These are phyloP conservation scores for Sporisorium iseilematis-ciliati DNA, from an alignment of 1,284 basidiomycete species.

Conservation along the genomic window DNA sequence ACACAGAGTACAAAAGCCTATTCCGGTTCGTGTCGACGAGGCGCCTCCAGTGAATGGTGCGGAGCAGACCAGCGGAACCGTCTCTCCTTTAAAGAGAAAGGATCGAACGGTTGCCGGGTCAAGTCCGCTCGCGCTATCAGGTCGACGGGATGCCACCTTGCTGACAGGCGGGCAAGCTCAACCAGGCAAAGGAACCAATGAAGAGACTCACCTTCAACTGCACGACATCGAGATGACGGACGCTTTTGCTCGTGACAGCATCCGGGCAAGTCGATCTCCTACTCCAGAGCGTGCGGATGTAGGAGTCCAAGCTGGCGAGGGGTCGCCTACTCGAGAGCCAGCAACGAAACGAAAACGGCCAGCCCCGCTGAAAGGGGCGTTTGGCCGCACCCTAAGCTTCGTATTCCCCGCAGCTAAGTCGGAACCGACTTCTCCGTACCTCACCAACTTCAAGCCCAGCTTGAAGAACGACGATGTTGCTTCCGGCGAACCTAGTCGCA, in stretches of 20 bases:
- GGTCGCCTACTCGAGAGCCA: background rate
- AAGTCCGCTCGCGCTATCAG: background rate
- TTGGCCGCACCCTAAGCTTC: background rate
- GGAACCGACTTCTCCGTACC: slow-evolving; percentile 6
- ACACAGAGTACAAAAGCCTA: too few relatives aligned
- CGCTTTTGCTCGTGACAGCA: background rate
- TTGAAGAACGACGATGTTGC: slow-evolving; percentile 1
- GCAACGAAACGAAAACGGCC: slow-evolving; percentile 20
- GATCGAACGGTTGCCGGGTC: background rate
- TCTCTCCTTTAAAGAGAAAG: background rate
- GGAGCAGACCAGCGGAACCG: background rate
- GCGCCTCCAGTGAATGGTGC: background rate
- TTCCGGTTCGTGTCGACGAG: background rate
- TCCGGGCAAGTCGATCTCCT: background rate
- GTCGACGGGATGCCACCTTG: background rate
- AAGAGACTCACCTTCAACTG: background rate
- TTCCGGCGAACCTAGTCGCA: background rate
- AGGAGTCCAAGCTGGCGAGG: background rate
- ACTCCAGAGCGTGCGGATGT: background rate
- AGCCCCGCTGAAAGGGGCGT: background rate
- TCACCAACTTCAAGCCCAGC: slow-evolving; percentile 15
- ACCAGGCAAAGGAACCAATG: background rate
- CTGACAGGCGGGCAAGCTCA: background rate
- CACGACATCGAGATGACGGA: background rate
- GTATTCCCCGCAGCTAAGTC: background rate